Evolutionary conservation across 371 early-diverging fungal genomes (phyloP), one percentile per base, ranked within the genome.

Genomic region (Nosema granulosis): DNA sequence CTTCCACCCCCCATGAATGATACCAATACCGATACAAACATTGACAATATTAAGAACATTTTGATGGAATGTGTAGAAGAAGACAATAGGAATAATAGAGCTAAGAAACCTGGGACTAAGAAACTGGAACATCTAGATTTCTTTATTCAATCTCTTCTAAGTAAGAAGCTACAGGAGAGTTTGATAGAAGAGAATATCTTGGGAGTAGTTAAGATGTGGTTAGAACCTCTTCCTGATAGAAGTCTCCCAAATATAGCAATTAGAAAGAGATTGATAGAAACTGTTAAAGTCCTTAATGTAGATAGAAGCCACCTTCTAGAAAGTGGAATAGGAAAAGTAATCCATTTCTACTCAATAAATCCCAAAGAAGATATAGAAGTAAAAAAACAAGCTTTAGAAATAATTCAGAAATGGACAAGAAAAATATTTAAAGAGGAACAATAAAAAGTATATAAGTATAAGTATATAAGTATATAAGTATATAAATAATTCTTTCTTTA

Each of bases 191-290:
- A 90, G 76, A 89, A 90, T 63, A 88, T 96, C 20, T 85, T 96
- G 68, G 90, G 90, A 35, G 88, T 89, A 18, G 90, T 97, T 75
- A 89, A 89, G 68, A 80, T 89, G 26, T 97, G 96, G 97, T 87
- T 97, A 28, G 96, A 95, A 81, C 96, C 97, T 29, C 86, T 95
- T 31, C 90, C 92, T 37, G 96, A 96, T 84, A 90, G 91, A 12
- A 90, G 94, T 1, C 84, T 97, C 77, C 97, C 97, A 4, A 90
- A 88, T 80, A 87, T 93, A 71, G 92, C 93, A 76, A 90, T 97
- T 70, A 95, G 93, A 81, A 88, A 86, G 72, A 88, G 88, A 32
- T 87, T 97, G 87, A 82, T 97, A 18, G 88, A 88, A 24, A 80
- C 89, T 2, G 83, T 97, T 71, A 85, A 85, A 29, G 88, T 89